Percentiles rank a stretch among this genome's conserved stretches.
These are phyloP conservation scores for Oryza australiensis DNA, from an alignment of 176 grass and related monocot species.

Conservation along the genomic window DNA sequence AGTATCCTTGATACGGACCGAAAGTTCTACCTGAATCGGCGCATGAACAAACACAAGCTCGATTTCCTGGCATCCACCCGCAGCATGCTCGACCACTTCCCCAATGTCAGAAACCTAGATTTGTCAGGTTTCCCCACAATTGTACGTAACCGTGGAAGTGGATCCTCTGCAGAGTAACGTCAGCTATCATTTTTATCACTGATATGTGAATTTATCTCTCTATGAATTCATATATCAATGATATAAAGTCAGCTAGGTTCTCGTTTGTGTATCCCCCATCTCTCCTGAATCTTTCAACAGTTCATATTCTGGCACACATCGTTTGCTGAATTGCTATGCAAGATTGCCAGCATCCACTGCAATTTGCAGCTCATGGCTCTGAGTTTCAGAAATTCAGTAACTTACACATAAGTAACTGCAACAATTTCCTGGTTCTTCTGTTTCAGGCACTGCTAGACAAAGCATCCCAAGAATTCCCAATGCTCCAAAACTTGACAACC, in stretches of 20 bases:
- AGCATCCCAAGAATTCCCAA: background rate
- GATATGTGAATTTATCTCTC: too few relatives aligned
- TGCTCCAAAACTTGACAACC: conserved; percentile 15
- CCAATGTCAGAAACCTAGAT: background rate
- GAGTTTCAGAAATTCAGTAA: background rate
- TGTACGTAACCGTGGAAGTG: too few relatives aligned
- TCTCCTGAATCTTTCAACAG: background rate
- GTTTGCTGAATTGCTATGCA: background rate
- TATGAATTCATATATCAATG: too few relatives aligned
- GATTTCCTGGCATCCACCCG: background rate
- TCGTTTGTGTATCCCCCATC: background rate
- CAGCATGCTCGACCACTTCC: background rate
- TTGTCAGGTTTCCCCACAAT: background rate
- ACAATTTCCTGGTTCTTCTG: background rate
- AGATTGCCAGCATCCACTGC: background rate
- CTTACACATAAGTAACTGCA: background rate
- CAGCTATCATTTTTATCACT: too few relatives aligned
- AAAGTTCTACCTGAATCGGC: background rate
- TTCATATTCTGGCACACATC: background rate
- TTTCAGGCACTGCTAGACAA: conserved; percentile 24
- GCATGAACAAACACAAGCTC: background rate
- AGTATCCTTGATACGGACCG: background rate
- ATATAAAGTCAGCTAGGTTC: too few relatives aligned
- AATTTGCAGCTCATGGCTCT: background rate
- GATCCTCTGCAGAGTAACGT: too few relatives aligned